Evolutionary conservation across 176 grass and related monocot genomes (phyloP), one percentile per base, ranked within the genome.

Genomic region (Zoysia japonica): DNA sequence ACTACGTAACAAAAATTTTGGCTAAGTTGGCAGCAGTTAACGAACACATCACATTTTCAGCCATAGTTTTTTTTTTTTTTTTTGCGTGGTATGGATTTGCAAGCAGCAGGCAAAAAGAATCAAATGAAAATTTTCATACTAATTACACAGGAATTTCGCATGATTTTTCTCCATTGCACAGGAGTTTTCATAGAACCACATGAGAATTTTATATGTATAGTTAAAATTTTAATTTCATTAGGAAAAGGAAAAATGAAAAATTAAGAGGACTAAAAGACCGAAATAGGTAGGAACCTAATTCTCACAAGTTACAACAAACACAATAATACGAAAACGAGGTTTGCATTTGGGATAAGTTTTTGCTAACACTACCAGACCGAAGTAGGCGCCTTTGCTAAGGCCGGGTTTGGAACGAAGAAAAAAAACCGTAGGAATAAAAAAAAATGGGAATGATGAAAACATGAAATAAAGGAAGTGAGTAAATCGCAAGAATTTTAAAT

Each of bases 271-370:
- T 63, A 75, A 55, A 70, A 80, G 39, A 83, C 68, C 47, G 14
- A 5, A 84, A 40, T 72, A 84, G 67, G 62, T 65, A 76, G 47
- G 47, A 59, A 79, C 12, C 42, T 71, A 77, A 45, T 65, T 53
- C 72, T 71, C 40, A 49, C 2, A 76, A 63, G 42, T 76, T 11
- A 71, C 11, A 85, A 63, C n/a, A 49, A 80, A 42, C 63, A 74
- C 44, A 28, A 28, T 28, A 88, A 52, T 47, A n/a, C 56, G 56
- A 78, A 28, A 56, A 61, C 49, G 47, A 75, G 39, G 70, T 70
- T 15, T 47, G 19, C 36, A 64, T 67, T 80, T 71, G 48, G 9
- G 48, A 47, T 40, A 43, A 49, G 41, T 74, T 60, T 40, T 52
- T 40, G 11, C 28, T 28, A 28, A 28, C 28, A 28, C 28, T 28